phyloP scores from a whole-genome alignment of 208 protist genomes.

The Phytomonas sp. region DNA sequence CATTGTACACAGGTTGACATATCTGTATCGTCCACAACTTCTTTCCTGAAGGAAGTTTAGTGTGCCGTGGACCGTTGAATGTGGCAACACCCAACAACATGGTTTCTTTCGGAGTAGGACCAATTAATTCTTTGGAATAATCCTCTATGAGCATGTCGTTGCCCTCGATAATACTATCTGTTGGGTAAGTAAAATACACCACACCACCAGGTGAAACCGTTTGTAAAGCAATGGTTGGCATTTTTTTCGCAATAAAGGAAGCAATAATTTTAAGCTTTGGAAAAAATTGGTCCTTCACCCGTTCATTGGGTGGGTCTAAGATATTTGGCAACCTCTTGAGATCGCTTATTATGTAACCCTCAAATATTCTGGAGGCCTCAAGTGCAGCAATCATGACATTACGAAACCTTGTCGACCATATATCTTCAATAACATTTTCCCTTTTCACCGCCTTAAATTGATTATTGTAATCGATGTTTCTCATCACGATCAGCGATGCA shows the following conservation, averaged over 20 bases:
- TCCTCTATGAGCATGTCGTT: constrained; percentile 17
- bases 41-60: constrained; percentile 5
- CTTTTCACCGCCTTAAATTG: neutral
- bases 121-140: constrained; percentile 5
- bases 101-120: constrained; percentile 16
- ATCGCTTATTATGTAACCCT: constrained; percentile 34
- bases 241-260: constrained; percentile 3
- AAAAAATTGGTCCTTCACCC: constrained; percentile 26
- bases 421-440: constrained; percentile 16
- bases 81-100: constrained; percentile 15
- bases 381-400: constrained; percentile 27
- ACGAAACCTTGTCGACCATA: constrained; percentile 26
- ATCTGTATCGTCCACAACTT: constrained; percentile 31
- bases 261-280: constrained; percentile 14
- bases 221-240: constrained; percentile 13
- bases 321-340: constrained; percentile 23
- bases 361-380: constrained; percentile 17
- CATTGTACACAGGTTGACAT: constrained; percentile 40
- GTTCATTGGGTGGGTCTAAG: constrained; percentile 12
- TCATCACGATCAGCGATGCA: constrained; percentile 26
- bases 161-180: constrained; percentile 1
- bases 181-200: constrained; percentile 26
- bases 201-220: constrained; percentile 55
- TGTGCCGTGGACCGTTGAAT: constrained; percentile 24
- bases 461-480: constrained; percentile 6